phyloP scores from a whole-genome alignment of 169 alveolate genomes.

The Theileria luwenshuni region DNA sequence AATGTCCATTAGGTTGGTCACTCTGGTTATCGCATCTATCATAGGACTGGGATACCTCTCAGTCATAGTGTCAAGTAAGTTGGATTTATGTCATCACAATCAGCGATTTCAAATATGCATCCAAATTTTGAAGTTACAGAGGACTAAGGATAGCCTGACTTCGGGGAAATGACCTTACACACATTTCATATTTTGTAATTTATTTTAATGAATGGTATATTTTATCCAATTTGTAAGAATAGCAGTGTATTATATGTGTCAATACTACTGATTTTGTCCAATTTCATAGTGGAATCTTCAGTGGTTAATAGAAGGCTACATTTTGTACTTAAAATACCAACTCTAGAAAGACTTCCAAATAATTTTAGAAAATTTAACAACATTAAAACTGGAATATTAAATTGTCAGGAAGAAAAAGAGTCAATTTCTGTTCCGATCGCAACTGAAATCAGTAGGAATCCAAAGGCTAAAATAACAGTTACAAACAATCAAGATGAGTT shows the following conservation, averaged over 20 bases:
- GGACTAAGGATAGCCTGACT: too few relatives aligned
- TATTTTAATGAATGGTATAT: too few relatives aligned
- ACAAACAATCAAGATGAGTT: constrained; percentile 35
- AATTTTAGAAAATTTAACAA: background rate
- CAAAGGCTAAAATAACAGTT: constrained; percentile 37
- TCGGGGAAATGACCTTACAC: too few relatives aligned
- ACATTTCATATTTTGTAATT: too few relatives aligned
- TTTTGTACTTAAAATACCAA: constrained; percentile 4
- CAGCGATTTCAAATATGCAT: constrained; percentile 10
- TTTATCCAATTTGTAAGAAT: too few relatives aligned
- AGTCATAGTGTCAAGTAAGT: constrained; percentile 51
- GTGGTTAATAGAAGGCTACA: background rate
- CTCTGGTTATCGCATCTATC: constrained; percentile 57
- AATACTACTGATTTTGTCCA: background rate
- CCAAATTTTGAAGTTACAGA: background rate
- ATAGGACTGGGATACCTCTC: constrained; percentile 41
- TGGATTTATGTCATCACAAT: background rate
- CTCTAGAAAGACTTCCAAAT: background rate
- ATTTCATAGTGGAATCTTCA: constrained; percentile 16
- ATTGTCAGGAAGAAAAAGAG: background rate
- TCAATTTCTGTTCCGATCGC: background rate
- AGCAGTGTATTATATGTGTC: too few relatives aligned
- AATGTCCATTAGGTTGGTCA: constrained; percentile 44
- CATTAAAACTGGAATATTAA: too few relatives aligned
- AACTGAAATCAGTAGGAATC: background rate